Evolutionary conservation across 164 flowering plant genomes (phyloP), one percentile per base, ranked within the genome.

Genomic region (Nymphaea colorata): DNA sequence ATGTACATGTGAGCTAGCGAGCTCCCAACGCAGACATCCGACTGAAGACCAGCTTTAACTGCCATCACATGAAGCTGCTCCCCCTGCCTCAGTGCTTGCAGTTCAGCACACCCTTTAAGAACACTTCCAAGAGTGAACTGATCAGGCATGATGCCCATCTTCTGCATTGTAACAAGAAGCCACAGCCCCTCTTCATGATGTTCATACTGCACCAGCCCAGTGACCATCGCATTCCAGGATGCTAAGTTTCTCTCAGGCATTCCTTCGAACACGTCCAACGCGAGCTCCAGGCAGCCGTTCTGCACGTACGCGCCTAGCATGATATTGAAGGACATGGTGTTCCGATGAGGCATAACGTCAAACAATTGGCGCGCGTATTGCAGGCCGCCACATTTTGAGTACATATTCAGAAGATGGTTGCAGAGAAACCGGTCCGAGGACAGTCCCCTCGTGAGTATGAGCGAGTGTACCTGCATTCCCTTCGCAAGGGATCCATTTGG

Each of bases 1-100:
- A 85, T 86, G 68, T 90, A 88, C 96, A 88, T 88, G 73, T 88
- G 90, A 65, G 93, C 87, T 60, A 88, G 70, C 12, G 93, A 84
- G 70, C 83, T 85, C 60, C 85, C 87, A 53, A 88, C 89, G 36
- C 82, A 81, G 77, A 87, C 62, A 82, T 84, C 55, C 4, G 63
- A 44, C 51, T 75, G 80, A 67, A 86, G 73, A 69, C 93, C 93
- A 62, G 73, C 73, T 70, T 81, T 86, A 41, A 77, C 65, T 36
- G 65, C 84, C 69, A 77, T 79, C 8, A 70, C 77, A 79, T 88
- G 96, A 67, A 76, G 68, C 59, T 73, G 79, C 47, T 11, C 16
- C 7, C 79, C 74, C n/a, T 36, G 44, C 47, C 60, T 45, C n/a
- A 45, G 14, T 4, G 41, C 62, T 64, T 66, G 73, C 6, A 67